These are phyloP conservation scores for Tolypocladium paradoxum DNA, from an alignment of 2,329 filamentous ascomycete species.

Conservation along the genomic window DNA sequence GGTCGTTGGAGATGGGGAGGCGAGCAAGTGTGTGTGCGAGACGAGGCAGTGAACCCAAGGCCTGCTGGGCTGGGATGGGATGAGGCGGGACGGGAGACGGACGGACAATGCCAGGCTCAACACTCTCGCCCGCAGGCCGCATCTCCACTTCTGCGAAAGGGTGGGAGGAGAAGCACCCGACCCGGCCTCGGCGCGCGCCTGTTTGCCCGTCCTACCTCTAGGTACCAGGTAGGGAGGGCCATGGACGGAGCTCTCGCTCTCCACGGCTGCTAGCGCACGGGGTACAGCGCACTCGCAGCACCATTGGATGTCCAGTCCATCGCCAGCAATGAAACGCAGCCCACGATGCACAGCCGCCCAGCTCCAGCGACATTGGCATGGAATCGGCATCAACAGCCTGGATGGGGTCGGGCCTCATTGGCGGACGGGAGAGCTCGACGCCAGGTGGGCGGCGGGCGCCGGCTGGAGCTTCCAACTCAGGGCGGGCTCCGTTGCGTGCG, in stretches of 20 bases:
- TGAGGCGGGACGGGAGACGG: conserved; percentile 1
- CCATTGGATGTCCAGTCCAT: neutral
- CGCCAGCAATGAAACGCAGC: neutral
- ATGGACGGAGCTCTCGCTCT: neutral
- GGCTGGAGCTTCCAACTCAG: neutral
- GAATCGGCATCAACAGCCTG: neutral
- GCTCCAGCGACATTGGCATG: neutral
- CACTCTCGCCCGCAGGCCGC: neutral
- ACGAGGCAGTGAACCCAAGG: neutral
- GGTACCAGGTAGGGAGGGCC: no score
- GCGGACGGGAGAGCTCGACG: no score
- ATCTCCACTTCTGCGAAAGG: neutral
- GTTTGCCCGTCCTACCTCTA: no score
- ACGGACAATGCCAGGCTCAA: neutral
- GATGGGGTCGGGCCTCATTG: neutral
- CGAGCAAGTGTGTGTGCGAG: neutral
- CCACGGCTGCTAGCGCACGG: neutral
- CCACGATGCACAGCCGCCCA: neutral
- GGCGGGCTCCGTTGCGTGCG: neutral
- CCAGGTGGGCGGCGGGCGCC: neutral
- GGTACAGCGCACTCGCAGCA: neutral
- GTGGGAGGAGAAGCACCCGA: neutral
- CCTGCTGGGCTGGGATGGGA: neutral
- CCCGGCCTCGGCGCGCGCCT: neutral
- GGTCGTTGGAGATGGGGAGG: neutral